Conservation (phyloP, 177 flowering plant species). For the Tripterygium wilfordii region DNA sequence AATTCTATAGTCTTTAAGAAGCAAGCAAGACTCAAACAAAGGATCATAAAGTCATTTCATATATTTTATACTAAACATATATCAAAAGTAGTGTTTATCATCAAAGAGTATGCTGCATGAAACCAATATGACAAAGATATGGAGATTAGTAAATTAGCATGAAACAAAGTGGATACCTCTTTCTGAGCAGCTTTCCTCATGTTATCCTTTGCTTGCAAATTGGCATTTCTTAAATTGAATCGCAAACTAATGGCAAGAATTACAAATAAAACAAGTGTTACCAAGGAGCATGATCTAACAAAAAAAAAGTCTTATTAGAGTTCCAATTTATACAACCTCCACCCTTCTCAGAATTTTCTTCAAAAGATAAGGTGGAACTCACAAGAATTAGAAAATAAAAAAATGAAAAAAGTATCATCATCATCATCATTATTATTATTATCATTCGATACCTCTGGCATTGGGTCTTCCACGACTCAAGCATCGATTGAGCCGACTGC, state of each 20-base stretch:
- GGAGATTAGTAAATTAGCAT: neutral
- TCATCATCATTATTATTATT: too few species aligned
- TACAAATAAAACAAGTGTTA: neutral
- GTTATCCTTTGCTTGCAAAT: slow-evolving; percentile 83
- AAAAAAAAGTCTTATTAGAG: slow-evolving; percentile 1
- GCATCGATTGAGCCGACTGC: slow-evolving; percentile 46
- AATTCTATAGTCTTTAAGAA: too few species aligned
- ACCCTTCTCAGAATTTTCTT: too few species aligned
- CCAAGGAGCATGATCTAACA: neutral
- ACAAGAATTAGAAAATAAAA: neutral
- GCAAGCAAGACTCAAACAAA: neutral
- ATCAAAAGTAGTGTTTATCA: too few species aligned
- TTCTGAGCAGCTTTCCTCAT: slow-evolving; percentile 81
- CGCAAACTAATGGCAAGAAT: slow-evolving; percentile 44
- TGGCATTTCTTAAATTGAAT: slow-evolving; percentile 70
- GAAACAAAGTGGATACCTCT: slow-evolving; percentile 44
- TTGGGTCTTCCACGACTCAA: slow-evolving; percentile 63
- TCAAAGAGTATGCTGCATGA: neutral
- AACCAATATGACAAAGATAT: neutral
- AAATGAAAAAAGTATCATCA: neutral
- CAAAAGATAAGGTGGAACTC: too few species aligned
- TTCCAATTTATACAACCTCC: too few species aligned
- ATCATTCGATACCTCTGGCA: slow-evolving; percentile 37
- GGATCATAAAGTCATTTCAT: too few species aligned
- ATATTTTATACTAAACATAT: slow-evolving; percentile 1